Base-by-base conservation (phyloP, 176 grass and related monocot genomes). In the Hyparrhenia diplandra region DNA sequence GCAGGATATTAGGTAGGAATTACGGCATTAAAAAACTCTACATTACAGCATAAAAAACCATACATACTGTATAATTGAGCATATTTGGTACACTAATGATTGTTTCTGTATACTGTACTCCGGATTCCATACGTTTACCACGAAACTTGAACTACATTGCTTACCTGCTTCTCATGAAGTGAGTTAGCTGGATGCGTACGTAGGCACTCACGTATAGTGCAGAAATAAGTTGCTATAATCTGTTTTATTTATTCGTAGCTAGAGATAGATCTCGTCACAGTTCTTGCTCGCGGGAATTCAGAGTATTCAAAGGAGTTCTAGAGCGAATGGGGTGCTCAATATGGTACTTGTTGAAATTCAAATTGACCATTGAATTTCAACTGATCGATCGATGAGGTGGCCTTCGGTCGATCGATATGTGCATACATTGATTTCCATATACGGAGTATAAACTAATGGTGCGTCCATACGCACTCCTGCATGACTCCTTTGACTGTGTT, bases 81-180 rank as follows among this genome's bases (percentile, higher is more conserved):
- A 51, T 74, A 73, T 80, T 85, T 43, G 67, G 31, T 74, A 20
- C 25, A 6, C 25, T 57, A 49, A 67, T 58, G n/a, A 80, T 80
- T 65, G 12, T 57, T 41, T 46, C 5, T 55, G 27, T 13, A 49
- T 47, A 36, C 32, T 37, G 9, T 68, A 18, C 59, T 13, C 55
- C 13, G 71, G 43, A 52, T 58, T 80, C 76, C 59, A n/a, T 67
- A 46, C 18, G 32, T 59, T 80, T 80, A 27, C 77, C 46, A 28
- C 35, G 77, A 86, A 86, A 14, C 29, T 41, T 23, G 84, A 75
- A 20, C 35, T 17, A 34, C 17, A 43, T 54, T 74, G 27, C 77
- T 13, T 80, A 27, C 41, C 17, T 49, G 11, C 80, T 87, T 76
- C 78, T 10, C 6, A 59, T 69, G 75, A 63, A 37, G 28, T 25